Percentiles rank a stretch among this genome's conserved stretches.
These are phyloP conservation scores for Cercophora samala DNA, from an alignment of 495 filamentous ascomycete genomes.

Conservation along the genomic window DNA sequence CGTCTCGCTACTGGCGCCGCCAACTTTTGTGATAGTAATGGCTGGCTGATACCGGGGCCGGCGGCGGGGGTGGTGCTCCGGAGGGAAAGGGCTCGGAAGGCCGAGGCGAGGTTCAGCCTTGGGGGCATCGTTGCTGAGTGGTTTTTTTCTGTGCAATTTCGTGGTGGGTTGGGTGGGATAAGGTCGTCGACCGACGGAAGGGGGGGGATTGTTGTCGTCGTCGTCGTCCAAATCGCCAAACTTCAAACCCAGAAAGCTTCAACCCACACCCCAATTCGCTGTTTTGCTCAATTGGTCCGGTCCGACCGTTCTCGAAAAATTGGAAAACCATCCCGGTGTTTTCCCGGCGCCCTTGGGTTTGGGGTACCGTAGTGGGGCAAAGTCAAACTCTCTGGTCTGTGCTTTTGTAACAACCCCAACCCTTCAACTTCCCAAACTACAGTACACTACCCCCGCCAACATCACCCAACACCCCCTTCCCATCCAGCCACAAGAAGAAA, in stretches of 20 bases:
- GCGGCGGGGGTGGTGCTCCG: neutral
- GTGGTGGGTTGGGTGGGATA: conserved; percentile 11
- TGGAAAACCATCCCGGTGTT: conserved; percentile 14
- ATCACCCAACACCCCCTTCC: neutral
- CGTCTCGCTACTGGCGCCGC: conserved; percentile 44
- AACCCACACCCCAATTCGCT: neutral
- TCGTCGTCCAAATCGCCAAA: neutral
- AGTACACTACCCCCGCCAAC: neutral
- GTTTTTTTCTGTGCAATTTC: conserved; percentile 10
- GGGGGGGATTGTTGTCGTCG: too few relatives aligned
- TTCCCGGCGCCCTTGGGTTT: conserved; percentile 15
- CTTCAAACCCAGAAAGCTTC: neutral
- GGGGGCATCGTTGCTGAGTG: conserved; percentile 48
- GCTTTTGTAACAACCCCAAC: neutral
- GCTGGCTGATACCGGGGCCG: neutral
- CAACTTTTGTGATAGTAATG: conserved; percentile 43
- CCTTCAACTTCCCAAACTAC: neutral
- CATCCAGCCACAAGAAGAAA: neutral
- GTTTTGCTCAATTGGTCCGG: too few relatives aligned
- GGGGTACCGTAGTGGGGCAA: neutral
- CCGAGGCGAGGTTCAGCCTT: conserved; percentile 42
- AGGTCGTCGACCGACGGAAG: conserved; percentile 4
- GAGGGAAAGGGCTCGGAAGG: conserved; percentile 40
- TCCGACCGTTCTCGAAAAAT: conserved; percentile 11
- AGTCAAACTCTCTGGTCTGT: neutral